phyloP scores from a whole-genome alignment of 1,284 basidiomycete genomes.

The Irpex lacteus region DNA sequence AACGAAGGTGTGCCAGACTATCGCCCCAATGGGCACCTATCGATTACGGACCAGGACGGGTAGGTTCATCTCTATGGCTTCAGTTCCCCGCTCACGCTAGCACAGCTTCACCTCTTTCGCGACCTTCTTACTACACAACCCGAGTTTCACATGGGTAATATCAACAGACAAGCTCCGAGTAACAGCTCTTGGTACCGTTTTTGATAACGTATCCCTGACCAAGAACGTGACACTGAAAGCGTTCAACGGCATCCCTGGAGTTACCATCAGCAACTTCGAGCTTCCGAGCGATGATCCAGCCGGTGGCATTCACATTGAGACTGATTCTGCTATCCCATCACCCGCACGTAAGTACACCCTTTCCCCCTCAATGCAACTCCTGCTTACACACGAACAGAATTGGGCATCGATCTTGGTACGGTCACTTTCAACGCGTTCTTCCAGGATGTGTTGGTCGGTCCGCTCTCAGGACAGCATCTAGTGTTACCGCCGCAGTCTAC shows the following conservation, averaged over 20 bases:
- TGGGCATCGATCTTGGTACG: conserved; percentile 73
- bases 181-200: conserved; percentile 66
- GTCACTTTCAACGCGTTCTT: conserved; percentile 67
- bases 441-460: conserved; percentile 46
- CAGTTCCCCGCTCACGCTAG: background rate
- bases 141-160: conserved; percentile 70
- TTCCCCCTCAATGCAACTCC: background rate
- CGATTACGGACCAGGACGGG: conserved; percentile 47
- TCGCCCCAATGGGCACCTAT: conserved; percentile 45
- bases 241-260: conserved; percentile 68
- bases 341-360: conserved; percentile 22
- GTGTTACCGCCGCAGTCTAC: conserved; percentile 50
- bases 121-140: conserved; percentile 64
- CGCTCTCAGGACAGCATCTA: conserved; percentile 48
- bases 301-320: conserved; percentile 71
- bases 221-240: conserved; percentile 70
- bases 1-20: conserved; percentile 69
- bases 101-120: conserved; percentile 64
- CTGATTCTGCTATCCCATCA: conserved; percentile 67
- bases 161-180: conserved; percentile 61
- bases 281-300: conserved; percentile 62
- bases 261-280: conserved; percentile 69
- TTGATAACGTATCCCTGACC: conserved; percentile 61
- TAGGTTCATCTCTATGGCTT: conserved; percentile 26
- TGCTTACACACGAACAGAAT: conserved; percentile 35